Evolutionary conservation across 1,139 yeast genomes (phyloP).

Genomic region (Meyerozyma sp.): DNA sequence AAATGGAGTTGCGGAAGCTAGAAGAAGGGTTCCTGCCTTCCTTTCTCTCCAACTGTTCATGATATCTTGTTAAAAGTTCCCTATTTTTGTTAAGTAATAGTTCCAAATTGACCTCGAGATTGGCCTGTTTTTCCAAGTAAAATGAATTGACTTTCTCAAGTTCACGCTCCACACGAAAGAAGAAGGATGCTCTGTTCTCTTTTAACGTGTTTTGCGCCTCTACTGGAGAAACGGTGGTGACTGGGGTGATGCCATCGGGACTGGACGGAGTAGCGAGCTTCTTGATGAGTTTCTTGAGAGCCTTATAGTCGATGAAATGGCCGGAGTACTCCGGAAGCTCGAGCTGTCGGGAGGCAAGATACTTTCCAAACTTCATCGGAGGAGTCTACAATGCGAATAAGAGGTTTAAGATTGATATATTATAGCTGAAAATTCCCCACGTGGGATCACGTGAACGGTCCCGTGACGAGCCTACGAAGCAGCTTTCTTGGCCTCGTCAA

Average conservation of each 20-base stretch:
- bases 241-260: slow-evolving; percentile 9
- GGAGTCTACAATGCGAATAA: not conserved
- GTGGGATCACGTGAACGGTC: slow-evolving; percentile 1
- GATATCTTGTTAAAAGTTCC: slow-evolving; percentile 44
- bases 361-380: slow-evolving; percentile 85
- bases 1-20: slow-evolving; percentile 37
- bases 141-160: slow-evolving; percentile 89
- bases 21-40: slow-evolving; percentile 13
- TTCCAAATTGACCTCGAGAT: slow-evolving; percentile 71
- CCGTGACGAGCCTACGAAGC: not conserved
- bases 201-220: slow-evolving; percentile 61
- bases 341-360: slow-evolving; percentile 86
- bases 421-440: slow-evolving; percentile 1
- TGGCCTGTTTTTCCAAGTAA: slow-evolving; percentile 87
- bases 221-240: slow-evolving; percentile 13
- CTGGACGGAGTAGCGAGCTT: slow-evolving; percentile 49
- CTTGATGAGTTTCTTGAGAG: slow-evolving; percentile 75
- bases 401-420: not conserved
- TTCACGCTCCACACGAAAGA: slow-evolving; percentile 89
- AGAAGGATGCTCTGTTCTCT: slow-evolving; percentile 89
- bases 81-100: slow-evolving; percentile 68
- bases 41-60: slow-evolving; percentile 16
- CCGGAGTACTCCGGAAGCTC: slow-evolving; percentile 94
- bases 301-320: slow-evolving; percentile 90
- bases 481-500: slow-evolving; percentile 69